Evolutionary conservation across 208 protist species (phyloP).

Genomic region (Trypanosoma rangeli): DNA sequence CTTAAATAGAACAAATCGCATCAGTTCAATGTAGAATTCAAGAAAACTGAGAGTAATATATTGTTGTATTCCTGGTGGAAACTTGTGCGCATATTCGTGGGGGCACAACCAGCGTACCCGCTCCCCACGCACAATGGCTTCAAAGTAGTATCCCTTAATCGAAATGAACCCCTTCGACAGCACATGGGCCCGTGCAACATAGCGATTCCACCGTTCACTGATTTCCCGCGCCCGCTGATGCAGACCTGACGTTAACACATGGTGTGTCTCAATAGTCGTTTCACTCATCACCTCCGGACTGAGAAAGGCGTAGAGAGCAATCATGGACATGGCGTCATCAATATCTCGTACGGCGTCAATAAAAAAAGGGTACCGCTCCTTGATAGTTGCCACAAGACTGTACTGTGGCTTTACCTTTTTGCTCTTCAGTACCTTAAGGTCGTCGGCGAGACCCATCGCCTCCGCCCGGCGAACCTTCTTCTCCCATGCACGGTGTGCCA

Average conservation of each 20-base stretch:
- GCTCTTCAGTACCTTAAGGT: slow-evolving; percentile 65
- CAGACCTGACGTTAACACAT: slow-evolving; percentile 78
- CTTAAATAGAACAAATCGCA: slow-evolving; percentile 97
- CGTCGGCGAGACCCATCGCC: slow-evolving; percentile 68
- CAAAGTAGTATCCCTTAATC: slow-evolving; percentile 99
- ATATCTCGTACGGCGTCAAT: slow-evolving; percentile 95
- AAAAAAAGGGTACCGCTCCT: slow-evolving; percentile 98
- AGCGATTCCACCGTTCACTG: slow-evolving; percentile 78
- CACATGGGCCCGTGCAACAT: slow-evolving; percentile 74
- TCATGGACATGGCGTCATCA: slow-evolving; percentile 96
- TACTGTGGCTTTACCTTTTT: slow-evolving; percentile 83
- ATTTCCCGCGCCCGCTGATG: slow-evolving; percentile 71
- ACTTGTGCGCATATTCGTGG: slow-evolving; percentile 96
- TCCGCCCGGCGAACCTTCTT: slow-evolving; percentile 92
- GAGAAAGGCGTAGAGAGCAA: slow-evolving; percentile 94
- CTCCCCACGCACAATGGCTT: slow-evolving; percentile 94
- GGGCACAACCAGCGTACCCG: slow-evolving; percentile 97
- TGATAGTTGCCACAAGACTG: slow-evolving; percentile 94
- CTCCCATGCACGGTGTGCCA: slow-evolving; percentile 92
- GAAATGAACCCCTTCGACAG: slow-evolving; percentile 97
- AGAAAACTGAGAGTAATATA: slow-evolving; percentile 97
- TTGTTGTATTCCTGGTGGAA: slow-evolving; percentile 94
- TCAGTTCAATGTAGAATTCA: slow-evolving; percentile 96
- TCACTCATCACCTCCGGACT: slow-evolving; percentile 72
- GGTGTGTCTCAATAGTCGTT: slow-evolving; percentile 77